Evolutionary conservation across 139 green algal species (phyloP), one percentile per base, ranked within the genome.

Genomic region (Auxenochlorella pyrenoidosa): DNA sequence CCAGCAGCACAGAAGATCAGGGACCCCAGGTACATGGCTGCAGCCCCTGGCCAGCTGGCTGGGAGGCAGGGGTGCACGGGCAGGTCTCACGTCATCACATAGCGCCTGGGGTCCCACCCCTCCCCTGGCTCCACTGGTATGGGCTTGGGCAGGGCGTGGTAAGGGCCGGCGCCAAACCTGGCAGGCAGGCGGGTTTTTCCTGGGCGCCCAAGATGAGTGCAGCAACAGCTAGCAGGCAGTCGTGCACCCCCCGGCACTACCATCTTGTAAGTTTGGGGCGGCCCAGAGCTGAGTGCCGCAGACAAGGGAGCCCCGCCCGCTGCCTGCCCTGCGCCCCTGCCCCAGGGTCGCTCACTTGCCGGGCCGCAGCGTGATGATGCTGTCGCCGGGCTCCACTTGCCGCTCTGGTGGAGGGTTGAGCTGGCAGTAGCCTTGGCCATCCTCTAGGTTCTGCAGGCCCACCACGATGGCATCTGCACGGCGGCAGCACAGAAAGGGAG

Each of bases 301-400:
- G n/a, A n/a, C n/a, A n/a, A n/a, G n/a, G n/a, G n/a, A n/a, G n/a
- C n/a, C n/a, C n/a, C n/a, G n/a, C n/a, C n/a, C n/a, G n/a, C n/a
- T n/a, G n/a, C n/a, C n/a, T n/a, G n/a, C n/a, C n/a, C n/a, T n/a
- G n/a, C n/a, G n/a, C n/a, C n/a, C 47, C 6, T 58, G 12, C 47
- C 47, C 47, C 47, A 18, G 12, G 8, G 47, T 58, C 12, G 22
- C 77, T 47, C 79, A 75, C 79, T 60, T 75, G 34, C 68, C 83
- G 8, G 90, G 88, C 0, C 90, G 88, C 88, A 93, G 82, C 82
- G 87, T 88, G 54, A 93, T 85, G 21, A 93, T 41, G 22, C 80
- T 38, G 30, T 93, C 90, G 3, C 85, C 75, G 2, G n/a, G 59
- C 60, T 58, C 59, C 73, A 89, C 43, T 26, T n/a, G 3, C 22